Evolutionary conservation across 129 eudicot species (phyloP), one percentile per base, ranked within the genome.

Genomic region (Chrysanthemum seticuspe): DNA sequence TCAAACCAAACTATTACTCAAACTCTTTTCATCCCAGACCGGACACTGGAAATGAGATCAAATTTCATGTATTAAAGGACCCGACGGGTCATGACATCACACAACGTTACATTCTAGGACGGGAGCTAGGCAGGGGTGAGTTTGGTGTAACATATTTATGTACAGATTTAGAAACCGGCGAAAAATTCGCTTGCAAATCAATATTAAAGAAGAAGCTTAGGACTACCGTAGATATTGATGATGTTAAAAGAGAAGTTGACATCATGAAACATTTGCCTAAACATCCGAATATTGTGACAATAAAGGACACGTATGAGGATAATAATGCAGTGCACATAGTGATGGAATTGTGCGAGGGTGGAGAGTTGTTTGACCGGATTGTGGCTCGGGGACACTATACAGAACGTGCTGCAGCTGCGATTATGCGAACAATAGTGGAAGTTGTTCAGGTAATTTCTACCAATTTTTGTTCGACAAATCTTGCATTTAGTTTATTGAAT

Each of bases 301-400:
- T 91, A 48, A 91, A 83, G 66, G 88, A 82, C 51, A 80, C 90
- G n/a, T 91, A 87, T 55, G 97, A 91, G 80, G 97, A 91, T 82
- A 83, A 91, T 45, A 74, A 76, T 40, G 95, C 91, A 0, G 95
- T 91, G 0, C 91, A 88, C 74, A 83, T 91, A 70, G 97, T 91
- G 18, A 91, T 86, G 97, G 97, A 88, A 68, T 68, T 91, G 80
- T 91, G 97, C 21, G 95, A 91, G 59, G 97, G 97, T 5, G 97
- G 95, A 4, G 95, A 91, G 68, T 79, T 91, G 49, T 91, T 91
- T 56, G 95, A 91, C 50, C 78, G 92, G 50, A 91, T 91, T 67
- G 97, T 91, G 63, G 91, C 95, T 0, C 70, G 95, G 19, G 95
- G 97, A 50, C 97, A 91, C 77, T 91, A 88, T 14, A 91, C 97